phyloP scores from a whole-genome alignment of 495 filamentous ascomycete species.

The Podospora appendiculata region DNA sequence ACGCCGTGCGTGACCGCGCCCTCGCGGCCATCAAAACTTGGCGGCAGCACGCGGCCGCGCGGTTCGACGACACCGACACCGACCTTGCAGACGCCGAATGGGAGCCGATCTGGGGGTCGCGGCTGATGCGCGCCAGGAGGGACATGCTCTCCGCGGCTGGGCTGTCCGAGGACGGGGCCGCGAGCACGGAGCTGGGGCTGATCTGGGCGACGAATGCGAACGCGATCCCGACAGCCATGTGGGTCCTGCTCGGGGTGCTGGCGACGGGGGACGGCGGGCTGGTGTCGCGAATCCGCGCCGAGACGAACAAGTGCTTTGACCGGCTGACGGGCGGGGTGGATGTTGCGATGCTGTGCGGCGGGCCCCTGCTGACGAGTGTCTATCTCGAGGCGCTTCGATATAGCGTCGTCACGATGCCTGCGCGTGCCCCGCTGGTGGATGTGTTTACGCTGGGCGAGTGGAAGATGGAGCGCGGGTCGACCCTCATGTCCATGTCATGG shows the following conservation, averaged over 20 bases:
- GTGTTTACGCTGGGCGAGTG: conserved; percentile 15
- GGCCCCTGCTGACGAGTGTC: conserved; percentile 15
- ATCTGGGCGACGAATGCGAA: conserved; percentile 21
- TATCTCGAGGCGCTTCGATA: conserved; percentile 17
- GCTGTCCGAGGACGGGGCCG: conserved; percentile 3
- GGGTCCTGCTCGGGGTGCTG: conserved; percentile 12
- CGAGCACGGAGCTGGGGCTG: conserved; percentile 14
- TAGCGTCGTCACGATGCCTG: conserved; percentile 8
- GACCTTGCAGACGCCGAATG: conserved; percentile 9
- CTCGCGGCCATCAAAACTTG: conserved; percentile 10
- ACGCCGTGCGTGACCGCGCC: conserved; percentile 9
- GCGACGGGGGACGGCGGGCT: neutral
- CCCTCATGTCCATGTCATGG: conserved; percentile 16
- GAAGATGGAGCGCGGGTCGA: conserved; percentile 8
- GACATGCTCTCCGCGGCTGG: conserved; percentile 2
- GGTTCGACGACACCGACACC: conserved; percentile 4
- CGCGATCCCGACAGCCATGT: conserved; percentile 12
- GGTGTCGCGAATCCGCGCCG: conserved; percentile 6
- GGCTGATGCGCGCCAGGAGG: conserved; percentile 9
- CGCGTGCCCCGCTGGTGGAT: conserved; percentile 8
- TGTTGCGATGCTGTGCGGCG: conserved; percentile 7
- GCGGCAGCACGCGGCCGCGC: conserved; percentile 5
- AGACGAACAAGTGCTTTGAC: conserved; percentile 5
- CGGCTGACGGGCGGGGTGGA: neutral
- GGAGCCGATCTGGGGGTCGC: conserved; percentile 16